Evolutionary conservation across 2,329 filamentous ascomycete genomes (phyloP), one percentile per base, ranked within the genome.

Genomic region (Sclerotinia sclerotiorum): DNA sequence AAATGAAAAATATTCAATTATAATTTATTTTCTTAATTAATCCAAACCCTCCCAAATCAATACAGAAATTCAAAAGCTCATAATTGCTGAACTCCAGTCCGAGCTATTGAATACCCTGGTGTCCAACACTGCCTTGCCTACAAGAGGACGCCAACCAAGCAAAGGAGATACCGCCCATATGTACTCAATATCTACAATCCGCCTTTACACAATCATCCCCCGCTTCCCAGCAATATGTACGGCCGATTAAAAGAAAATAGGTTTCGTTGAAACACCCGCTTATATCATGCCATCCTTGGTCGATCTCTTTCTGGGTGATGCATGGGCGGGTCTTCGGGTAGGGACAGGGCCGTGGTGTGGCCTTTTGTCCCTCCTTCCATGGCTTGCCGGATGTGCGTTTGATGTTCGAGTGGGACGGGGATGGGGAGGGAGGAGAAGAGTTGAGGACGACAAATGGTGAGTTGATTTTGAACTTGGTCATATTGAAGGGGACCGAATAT

Each of bases 291-390:
- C 46, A 63, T 27, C 60, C 60, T 32, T 63, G 60, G 27, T 63
- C 60, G 3, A 63, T 48, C 15, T 63, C 60, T 32, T 63, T 63
- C 39, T 51, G 60, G 4, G 60, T 63, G 32, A 63, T 63, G 5
- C 60, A 63, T 27, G 29, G 19, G 29, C 46, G 46, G 5, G 60
- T 42, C 2, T 27, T 1, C 5, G 60, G 60, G 4, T 63, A 35
- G 5, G 1, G 5, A 49, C 60, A 63, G 27, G 46, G 46, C 11
- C 21, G 60, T 27, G 46, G 46, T 27, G 32, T 51, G 15, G 19
- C 60, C n/a, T 42, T 57, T 6, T n/a, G 29, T 11, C 35, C n/a
- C n/a, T 17, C 0, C 19, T 51, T 51, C 32, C 39, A 46, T 46
- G 19, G 48, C 17, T 29, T 32, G 24, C 19, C 24, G 5, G 21